Percentiles rank a stretch among this genome's conserved stretches.
phyloP scores from a whole-genome alignment of 768 basidiomycete species.

The Neoboletus brunneissimus region DNA sequence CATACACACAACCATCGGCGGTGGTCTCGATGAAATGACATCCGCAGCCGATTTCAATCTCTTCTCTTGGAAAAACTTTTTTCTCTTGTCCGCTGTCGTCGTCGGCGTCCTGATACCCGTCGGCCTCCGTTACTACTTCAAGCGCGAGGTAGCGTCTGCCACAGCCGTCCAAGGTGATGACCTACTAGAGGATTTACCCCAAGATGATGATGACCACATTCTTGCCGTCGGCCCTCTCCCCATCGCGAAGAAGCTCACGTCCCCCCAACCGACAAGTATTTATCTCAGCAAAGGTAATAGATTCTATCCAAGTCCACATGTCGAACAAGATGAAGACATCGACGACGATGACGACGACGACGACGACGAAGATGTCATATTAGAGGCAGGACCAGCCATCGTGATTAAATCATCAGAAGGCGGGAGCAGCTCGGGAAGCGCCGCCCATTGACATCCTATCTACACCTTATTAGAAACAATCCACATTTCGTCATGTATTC shows the following conservation, averaged over 20 bases:
- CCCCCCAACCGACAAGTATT: conserved; percentile 28
- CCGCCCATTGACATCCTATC: conserved; percentile 13
- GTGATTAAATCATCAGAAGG: conserved; percentile 37
- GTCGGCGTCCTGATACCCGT: conserved; percentile 94
- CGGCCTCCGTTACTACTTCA: conserved; percentile 80
- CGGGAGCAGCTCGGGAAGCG: conserved; percentile 25
- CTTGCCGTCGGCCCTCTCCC: conserved; percentile 55
- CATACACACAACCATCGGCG: conserved; percentile 94
- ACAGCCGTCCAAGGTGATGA: conserved; percentile 36
- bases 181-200: conserved; percentile 33
- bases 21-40: conserved; percentile 94
- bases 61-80: conserved; percentile 87
- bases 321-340: conserved; percentile 56
- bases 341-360: conserved; percentile 65
- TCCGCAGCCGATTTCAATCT: conserved; percentile 90
- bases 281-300: conserved; percentile 37
- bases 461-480: conserved; percentile 6
- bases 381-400: conserved; percentile 71
- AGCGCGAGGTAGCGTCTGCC: conserved; percentile 49
- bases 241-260: conserved; percentile 41
- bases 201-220: conserved; percentile 44
- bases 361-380: conserved; percentile 66
- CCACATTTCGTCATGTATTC: conserved; percentile 18
- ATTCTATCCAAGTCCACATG: conserved; percentile 41
- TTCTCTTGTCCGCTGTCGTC: conserved; percentile 79